These are phyloP conservation scores for Talaromyces funiculosus DNA, from an alignment of 2,329 filamentous ascomycete species.

Conservation along the genomic window DNA sequence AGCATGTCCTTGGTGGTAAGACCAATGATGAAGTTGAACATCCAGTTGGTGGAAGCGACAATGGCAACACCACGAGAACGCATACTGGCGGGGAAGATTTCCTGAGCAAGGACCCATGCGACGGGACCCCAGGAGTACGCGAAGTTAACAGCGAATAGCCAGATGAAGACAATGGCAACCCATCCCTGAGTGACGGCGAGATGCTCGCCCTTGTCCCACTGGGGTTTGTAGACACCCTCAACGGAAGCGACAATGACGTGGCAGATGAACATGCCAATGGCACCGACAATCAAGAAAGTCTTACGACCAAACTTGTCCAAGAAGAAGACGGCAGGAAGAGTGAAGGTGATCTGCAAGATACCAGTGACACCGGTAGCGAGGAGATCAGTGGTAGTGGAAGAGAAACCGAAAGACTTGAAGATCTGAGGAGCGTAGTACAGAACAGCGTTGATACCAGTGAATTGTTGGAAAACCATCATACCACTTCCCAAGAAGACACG, in stretches of 20 bases:
- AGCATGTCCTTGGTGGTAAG: constrained; percentile 32
- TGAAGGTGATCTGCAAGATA: constrained; percentile 31
- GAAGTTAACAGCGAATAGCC: constrained; percentile 53
- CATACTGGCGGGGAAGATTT: constrained; percentile 33
- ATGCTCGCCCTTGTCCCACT: constrained; percentile 49
- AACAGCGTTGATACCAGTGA: constrained; percentile 42
- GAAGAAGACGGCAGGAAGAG: constrained; percentile 32
- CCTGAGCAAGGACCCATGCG: constrained; percentile 49
- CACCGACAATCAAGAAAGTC: constrained; percentile 41
- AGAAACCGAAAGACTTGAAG: constrained; percentile 22
- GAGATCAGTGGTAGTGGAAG: constrained; percentile 22
- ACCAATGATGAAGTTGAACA: constrained; percentile 36
- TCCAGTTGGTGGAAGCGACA: constrained; percentile 33
- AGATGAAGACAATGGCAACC: constrained; percentile 55
- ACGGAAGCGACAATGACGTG: constrained; percentile 60
- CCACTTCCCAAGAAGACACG: constrained; percentile 48
- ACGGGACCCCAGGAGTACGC: constrained; percentile 37
- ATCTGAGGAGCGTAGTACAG: constrained; percentile 26
- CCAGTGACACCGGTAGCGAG: constrained; percentile 28
- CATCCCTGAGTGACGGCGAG: constrained; percentile 53
- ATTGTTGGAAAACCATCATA: constrained; percentile 19
- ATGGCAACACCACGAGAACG: constrained; percentile 34
- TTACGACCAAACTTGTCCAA: constrained; percentile 36
- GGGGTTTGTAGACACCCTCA: constrained; percentile 46
- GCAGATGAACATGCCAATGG: constrained; percentile 64